These are phyloP conservation scores for Monosporascus sp. DNA, from an alignment of 2,329 filamentous ascomycete species.

Conservation along the genomic window DNA sequence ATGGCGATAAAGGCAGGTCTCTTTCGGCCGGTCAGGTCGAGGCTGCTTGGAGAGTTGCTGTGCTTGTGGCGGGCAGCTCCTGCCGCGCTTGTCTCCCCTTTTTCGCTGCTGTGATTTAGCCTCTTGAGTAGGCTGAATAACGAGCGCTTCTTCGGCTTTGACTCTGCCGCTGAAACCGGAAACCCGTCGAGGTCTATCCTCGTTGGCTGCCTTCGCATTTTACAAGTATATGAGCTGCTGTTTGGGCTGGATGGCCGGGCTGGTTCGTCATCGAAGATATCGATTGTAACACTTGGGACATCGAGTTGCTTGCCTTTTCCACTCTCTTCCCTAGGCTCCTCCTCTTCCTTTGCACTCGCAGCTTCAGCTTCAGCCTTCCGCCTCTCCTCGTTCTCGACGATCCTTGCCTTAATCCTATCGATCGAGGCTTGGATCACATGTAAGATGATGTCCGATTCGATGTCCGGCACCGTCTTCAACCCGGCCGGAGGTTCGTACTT, in stretches of 20 bases:
- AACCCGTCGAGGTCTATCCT: constrained; percentile 4
- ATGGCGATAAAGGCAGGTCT: constrained; percentile 13
- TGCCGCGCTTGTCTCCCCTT: constrained; percentile 34
- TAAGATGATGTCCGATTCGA: constrained; percentile 34
- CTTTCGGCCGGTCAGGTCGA: constrained; percentile 15
- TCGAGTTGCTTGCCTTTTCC: constrained; percentile 3
- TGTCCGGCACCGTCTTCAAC: constrained; percentile 31
- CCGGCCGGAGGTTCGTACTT: constrained; percentile 40
- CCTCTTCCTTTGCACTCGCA: constrained; percentile 16
- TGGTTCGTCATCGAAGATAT: background rate
- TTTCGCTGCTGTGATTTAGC: constrained; percentile 23
- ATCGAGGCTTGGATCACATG: constrained; percentile 40
- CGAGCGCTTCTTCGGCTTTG: constrained; percentile 28
- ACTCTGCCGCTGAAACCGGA: constrained; percentile 5
- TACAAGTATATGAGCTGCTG: background rate
- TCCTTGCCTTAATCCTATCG: constrained; percentile 35
- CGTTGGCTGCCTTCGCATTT: background rate
- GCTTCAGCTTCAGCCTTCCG: constrained; percentile 23
- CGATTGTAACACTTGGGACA: background rate
- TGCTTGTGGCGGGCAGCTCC: constrained; percentile 18
- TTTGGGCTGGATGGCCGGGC: background rate
- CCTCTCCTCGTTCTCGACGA: constrained; percentile 27
- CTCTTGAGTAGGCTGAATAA: constrained; percentile 33
- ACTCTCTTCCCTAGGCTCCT: constrained; percentile 6
- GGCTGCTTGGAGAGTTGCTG: constrained; percentile 4